Evolutionary conservation across 805 yeast species (phyloP).

Genomic region (Candida parachauliodes): DNA sequence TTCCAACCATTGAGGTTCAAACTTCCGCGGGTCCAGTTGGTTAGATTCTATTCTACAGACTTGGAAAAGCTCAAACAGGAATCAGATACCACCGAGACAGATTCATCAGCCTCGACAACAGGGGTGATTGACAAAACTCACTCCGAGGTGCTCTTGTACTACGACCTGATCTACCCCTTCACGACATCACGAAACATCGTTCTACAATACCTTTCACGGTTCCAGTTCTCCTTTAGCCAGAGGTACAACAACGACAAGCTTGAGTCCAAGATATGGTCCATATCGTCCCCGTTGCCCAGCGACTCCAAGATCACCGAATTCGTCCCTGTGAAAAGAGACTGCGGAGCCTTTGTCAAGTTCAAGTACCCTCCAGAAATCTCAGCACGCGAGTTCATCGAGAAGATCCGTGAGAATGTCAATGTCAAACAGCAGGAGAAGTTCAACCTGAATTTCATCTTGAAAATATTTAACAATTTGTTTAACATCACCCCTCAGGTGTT

Average conservation of each 20-base stretch:
- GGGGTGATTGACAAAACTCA: conserved; percentile 37
- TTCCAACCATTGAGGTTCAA: too few species aligned
- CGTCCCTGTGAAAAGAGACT: conserved; percentile 75
- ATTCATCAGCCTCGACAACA: conserved; percentile 32
- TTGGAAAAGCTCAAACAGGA: conserved; percentile 30
- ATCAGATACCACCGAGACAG: conserved; percentile 24
- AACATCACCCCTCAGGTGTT: conserved; percentile 47
- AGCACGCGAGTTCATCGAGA: conserved; percentile 50
- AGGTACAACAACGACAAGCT: conserved; percentile 15
- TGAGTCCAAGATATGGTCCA: conserved; percentile 15
- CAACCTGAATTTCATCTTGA: conserved; percentile 9
- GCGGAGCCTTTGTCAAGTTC: conserved; percentile 89
- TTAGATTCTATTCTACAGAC: conserved; percentile 17
- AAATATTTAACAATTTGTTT: conserved; percentile 11
- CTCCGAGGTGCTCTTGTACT: conserved; percentile 33
- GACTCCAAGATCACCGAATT: conserved; percentile 49
- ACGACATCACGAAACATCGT: conserved; percentile 21
- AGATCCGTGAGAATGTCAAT: conserved; percentile 46
- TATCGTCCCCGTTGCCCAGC: conserved; percentile 26
- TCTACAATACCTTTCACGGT: conserved; percentile 17
- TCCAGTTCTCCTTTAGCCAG: conserved; percentile 13
- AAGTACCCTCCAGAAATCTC: conserved; percentile 51
- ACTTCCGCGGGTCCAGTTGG: too few species aligned
- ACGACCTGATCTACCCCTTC: conserved; percentile 33
- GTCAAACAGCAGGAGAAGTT: conserved; percentile 10